Evolutionary conservation across 495 filamentous ascomycete species (phyloP), one percentile per base, ranked within the genome.

Genomic region (Penicillium ochrochloron): DNA sequence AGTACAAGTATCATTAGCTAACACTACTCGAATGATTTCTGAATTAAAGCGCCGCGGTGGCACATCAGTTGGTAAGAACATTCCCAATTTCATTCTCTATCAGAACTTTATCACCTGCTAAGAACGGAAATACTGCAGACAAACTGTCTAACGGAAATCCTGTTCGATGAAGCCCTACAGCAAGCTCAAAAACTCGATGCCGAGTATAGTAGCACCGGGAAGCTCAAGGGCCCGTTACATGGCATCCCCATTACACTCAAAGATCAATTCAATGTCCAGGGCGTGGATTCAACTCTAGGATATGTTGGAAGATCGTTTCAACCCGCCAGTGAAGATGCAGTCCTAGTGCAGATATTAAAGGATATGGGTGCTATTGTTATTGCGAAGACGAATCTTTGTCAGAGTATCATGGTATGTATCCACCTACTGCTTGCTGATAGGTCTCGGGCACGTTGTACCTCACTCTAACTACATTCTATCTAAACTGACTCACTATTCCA

Each of bases 161-260:
- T 89, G 42, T 90, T 91, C 62, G 79, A 84, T 44, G 73, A 82
- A 31, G 89, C 89, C 2, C 67, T 91, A n/a, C 69, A 71, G 15
- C 80, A 86, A 23, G 89, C 88, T 8, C 76, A 70, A 21, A 66
- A 76, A 8, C 80, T 90, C 21, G 90, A 92, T 69, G 67, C 61
- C 23, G 77, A 80, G 37, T 79, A 85, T 39, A 60, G 72, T 9
- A 62, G 70, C 35, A 82, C 82, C 0, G 78, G 80, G 0, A 74
- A 80, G 50, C 68, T 81, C 0, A 71, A 83, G 50, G 89, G 89
- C 0, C 85, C 86, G 1, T 76, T 92, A 4, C 88, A 91, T 66
- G 88, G 89, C 3, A 76, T 92, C 10, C 88, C 88, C 1, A 76
- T 92, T 42, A 82, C 79, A 1, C 58, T 90, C 7, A 90, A 92